A percentile compares a stretch with the other conserved stretches of the same genome.
Conservation (phyloP, 1,284 basidiomycete genomes). For the Quambalaria eucalypti region DNA sequence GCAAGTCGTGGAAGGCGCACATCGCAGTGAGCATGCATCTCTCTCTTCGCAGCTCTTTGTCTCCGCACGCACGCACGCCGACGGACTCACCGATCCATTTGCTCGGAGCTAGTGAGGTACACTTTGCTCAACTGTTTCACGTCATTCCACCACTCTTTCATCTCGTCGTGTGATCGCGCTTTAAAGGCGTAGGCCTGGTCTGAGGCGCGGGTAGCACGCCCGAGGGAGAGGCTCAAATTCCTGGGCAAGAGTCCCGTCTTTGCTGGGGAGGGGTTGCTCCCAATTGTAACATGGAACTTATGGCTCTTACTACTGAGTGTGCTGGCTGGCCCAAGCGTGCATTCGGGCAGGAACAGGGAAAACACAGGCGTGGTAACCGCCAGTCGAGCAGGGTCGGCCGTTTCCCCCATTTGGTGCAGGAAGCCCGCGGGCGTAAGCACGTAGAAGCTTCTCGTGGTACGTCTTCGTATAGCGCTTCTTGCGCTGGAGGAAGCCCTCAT, state of each 20-base stretch:
- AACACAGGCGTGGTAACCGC: slow-evolving; percentile 61
- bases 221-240: too few species aligned
- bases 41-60: too few species aligned
- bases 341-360: slow-evolving; percentile 84
- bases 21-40: too few species aligned
- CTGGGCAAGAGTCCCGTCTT: too few species aligned
- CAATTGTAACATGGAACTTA: slow-evolving; percentile 98
- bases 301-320: slow-evolving; percentile 63
- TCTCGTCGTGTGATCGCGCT: slow-evolving; percentile 79
- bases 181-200: slow-evolving; percentile 80
- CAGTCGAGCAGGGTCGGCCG: slow-evolving; percentile 58
- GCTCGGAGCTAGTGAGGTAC: slow-evolving; percentile 88
- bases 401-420: slow-evolving; percentile 78
- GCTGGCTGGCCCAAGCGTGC: slow-evolving; percentile 90
- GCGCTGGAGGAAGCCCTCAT: slow-evolving; percentile 83
- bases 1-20: too few species aligned
- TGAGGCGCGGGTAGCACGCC: slow-evolving; percentile 53
- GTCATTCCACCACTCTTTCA: slow-evolving; percentile 99
- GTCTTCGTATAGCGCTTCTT: slow-evolving; percentile 92
- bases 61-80: too few species aligned
- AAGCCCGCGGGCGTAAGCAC: slow-evolving; percentile 92
- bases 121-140: slow-evolving; percentile 89
- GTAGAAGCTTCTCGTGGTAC: slow-evolving; percentile 67
- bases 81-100: slow-evolving; percentile 91
- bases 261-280: too few species aligned